Base-by-base conservation (phyloP, 768 basidiomycete genomes). In the Russula sp. region DNA sequence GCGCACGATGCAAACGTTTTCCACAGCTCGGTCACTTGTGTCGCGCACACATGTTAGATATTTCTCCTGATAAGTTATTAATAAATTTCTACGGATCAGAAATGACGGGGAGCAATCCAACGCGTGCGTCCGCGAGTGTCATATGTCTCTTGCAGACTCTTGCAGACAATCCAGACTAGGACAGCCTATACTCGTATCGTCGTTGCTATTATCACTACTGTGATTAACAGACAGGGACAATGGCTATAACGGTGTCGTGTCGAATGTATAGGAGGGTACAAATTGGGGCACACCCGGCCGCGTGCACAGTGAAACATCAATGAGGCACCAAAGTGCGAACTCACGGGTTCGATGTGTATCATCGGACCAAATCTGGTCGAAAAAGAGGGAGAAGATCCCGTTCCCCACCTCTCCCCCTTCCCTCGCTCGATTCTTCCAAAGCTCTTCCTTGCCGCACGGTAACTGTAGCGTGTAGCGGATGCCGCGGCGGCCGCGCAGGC, bases 121-220 rank as follows among this genome's bases (percentile, higher is more conserved):
- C 92, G 68, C 36, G 78, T 81, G 69, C 83, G 81, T 13, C 90
- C 90, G 9, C 24, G 49, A 8, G 57, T 14, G 3, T 72, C 71
- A 71, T 92, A 92, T 18, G 84, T 78, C 73, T 92, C 90, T 74
- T 91, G 90, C 81, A 83, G 84, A 3, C 87, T 85, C n/a, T n/a
- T n/a, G n/a, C n/a, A n/a, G n/a, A n/a, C n/a, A n/a, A 30, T 77
- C 76, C 56, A 77, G 74, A 71, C 88, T 2, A 28, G 28, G 28
- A 28, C 28, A 28, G 4, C 28, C 28, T 28, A 28, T 28, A n/a
- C n/a, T n/a, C n/a, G n/a, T n/a, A n/a, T n/a, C n/a, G n/a, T n/a
- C n/a, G n/a, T n/a, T n/a, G n/a, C n/a, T n/a, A n/a, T n/a, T n/a
- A 28, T 28, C 28, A 28, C 4, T 28, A 28, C 28, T 28, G 28